These are phyloP conservation scores for Podospora australis DNA, from an alignment of 495 filamentous ascomycete species.

Conservation along the genomic window DNA sequence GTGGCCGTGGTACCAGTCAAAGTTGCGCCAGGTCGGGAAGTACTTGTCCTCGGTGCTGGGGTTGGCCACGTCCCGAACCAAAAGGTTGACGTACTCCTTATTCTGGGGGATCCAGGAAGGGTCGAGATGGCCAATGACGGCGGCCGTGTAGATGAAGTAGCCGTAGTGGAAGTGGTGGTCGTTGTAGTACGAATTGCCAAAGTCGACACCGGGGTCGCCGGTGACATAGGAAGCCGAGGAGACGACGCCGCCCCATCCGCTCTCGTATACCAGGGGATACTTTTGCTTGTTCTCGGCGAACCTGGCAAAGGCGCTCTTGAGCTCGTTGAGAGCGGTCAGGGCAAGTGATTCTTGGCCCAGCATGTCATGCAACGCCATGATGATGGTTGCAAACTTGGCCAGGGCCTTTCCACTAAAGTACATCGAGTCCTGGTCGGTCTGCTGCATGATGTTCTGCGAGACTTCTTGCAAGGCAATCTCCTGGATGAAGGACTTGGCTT, in stretches of 20 bases:
- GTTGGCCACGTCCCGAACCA: slow-evolving; percentile 75
- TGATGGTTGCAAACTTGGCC: slow-evolving; percentile 74
- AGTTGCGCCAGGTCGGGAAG: slow-evolving; percentile 81
- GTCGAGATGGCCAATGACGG: slow-evolving; percentile 78
- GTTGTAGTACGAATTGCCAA: slow-evolving; percentile 83
- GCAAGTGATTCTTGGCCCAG: slow-evolving; percentile 55
- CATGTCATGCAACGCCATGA: slow-evolving; percentile 63
- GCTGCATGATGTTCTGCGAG: slow-evolving; percentile 58
- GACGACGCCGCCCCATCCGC: slow-evolving; percentile 79
- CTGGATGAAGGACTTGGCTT: slow-evolving; percentile 48
- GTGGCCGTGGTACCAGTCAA: slow-evolving; percentile 95
- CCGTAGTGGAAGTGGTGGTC: slow-evolving; percentile 94
- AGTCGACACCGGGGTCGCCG: slow-evolving; percentile 64
- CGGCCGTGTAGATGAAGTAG: slow-evolving; percentile 86
- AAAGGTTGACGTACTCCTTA: slow-evolving; percentile 71
- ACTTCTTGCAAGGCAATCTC: slow-evolving; percentile 59
- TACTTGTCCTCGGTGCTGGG: slow-evolving; percentile 60
- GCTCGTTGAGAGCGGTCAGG: slow-evolving; percentile 51
- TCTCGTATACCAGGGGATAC: slow-evolving; percentile 74
- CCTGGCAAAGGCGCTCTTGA: slow-evolving; percentile 70
- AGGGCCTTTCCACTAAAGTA: slow-evolving; percentile 93
- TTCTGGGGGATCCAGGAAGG: slow-evolving; percentile 66
- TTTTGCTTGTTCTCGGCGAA: slow-evolving; percentile 74
- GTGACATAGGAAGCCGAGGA: slow-evolving; percentile 73
- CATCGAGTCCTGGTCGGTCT: slow-evolving; percentile 80